phyloP scores from a whole-genome alignment of 108 stramenopile genomes.

The Skeletonema grethae region DNA sequence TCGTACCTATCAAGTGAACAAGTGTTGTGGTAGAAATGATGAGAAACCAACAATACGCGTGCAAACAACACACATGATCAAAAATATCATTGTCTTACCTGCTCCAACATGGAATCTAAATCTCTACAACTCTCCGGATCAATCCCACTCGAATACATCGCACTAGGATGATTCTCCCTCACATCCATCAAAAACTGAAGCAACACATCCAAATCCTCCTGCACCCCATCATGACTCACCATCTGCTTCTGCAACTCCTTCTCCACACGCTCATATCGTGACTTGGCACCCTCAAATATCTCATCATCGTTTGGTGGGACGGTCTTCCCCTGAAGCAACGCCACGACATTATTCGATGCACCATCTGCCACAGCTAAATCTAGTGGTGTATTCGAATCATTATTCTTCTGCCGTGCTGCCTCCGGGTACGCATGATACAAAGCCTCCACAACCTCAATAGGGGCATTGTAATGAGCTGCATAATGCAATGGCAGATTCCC shows the following conservation, averaged over 20 bases:
- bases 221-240: conserved; percentile 59
- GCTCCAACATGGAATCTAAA: conserved; percentile 72
- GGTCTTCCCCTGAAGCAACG: conserved; percentile 78
- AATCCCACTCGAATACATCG: conserved; percentile 67
- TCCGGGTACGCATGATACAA: conserved; percentile 85
- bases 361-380: conserved; percentile 89
- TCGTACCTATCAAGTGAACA: conserved; percentile 52
- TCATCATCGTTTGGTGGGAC: conserved; percentile 85
- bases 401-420: conserved; percentile 82
- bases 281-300: conserved; percentile 69
- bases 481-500: conserved; percentile 85
- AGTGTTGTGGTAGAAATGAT: neutral
- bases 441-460: conserved; percentile 83
- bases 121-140: conserved; percentile 41
- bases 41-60: neutral
- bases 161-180: conserved; percentile 73
- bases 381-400: conserved; percentile 85
- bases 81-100: conserved; percentile 48
- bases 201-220: conserved; percentile 78
- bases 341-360: conserved; percentile 78
- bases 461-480: conserved; percentile 88
- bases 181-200: conserved; percentile 77
- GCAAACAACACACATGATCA: neutral
- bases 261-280: conserved; percentile 75
- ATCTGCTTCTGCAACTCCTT: conserved; percentile 73